Percentiles rank a stretch among this genome's conserved stretches.
Evolutionary conservation across 257 asterid genomes (phyloP).

Genomic region (Gardenia jasminoides): DNA sequence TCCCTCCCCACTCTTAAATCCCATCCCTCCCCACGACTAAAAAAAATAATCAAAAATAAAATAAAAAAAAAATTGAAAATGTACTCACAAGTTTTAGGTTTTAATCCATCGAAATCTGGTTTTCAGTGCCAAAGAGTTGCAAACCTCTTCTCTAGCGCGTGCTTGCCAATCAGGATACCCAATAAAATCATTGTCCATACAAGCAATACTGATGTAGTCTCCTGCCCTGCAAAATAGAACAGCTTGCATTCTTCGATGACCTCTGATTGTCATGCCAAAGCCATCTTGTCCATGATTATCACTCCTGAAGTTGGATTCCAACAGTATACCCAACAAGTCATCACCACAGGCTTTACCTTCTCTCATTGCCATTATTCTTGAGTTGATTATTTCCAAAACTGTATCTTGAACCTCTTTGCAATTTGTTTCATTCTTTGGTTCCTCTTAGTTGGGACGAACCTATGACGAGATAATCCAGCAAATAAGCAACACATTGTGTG

Average conservation of each 20-base stretch:
- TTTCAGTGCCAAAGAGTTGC: constrained; percentile 2
- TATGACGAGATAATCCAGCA: neutral
- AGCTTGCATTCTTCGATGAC: constrained; percentile 29
- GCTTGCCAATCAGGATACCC: constrained; percentile 22
- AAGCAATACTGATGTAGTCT: constrained; percentile 22
- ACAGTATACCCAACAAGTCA: constrained; percentile 24
- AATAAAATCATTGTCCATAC: constrained; percentile 22
- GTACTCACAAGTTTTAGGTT: constrained; percentile 19
- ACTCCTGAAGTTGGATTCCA: constrained; percentile 25
- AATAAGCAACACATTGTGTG: neutral
- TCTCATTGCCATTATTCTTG: constrained; percentile 14
- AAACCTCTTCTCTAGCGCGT: constrained; percentile 29
- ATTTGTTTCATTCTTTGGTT: constrained; percentile 44
- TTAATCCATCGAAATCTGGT: constrained; percentile 20
- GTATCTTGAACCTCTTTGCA: constrained; percentile 19
- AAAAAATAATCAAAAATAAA: no score
- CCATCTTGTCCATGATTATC: constrained; percentile 14
- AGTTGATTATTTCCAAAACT: constrained; percentile 22
- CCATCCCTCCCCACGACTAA: no score
- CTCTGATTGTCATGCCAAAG: constrained; percentile 17
- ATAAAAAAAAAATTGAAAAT: no score
- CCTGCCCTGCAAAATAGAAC: constrained; percentile 31
- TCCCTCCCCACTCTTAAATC: neutral
- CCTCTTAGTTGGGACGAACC: constrained; percentile 39
- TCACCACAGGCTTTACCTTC: constrained; percentile 10